Evolutionary conservation across 1,284 basidiomycete genomes (phyloP).

Genomic region (Salmacisia buchloeana): DNA sequence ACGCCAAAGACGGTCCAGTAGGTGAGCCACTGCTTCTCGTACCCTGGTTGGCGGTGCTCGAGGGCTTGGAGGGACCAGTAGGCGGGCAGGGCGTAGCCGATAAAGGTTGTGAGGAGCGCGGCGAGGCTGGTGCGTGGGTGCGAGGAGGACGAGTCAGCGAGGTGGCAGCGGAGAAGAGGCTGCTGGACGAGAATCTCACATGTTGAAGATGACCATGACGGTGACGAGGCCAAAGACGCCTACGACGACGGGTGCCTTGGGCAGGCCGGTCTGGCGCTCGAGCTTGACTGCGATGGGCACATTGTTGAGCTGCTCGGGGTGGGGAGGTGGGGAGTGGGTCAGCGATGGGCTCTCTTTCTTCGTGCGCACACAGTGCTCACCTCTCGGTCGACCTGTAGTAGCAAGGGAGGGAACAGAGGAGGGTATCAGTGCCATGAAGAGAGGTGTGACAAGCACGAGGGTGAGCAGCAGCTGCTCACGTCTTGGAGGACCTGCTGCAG

Average conservation of each 20-base stretch:
- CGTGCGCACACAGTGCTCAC: constrained; percentile 54
- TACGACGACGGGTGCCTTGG: constrained; percentile 87
- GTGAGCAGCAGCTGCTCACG: not conserved
- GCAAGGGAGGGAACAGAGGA: not conserved
- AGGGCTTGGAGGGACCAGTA: too few relatives aligned
- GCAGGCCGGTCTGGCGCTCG: constrained; percentile 83
- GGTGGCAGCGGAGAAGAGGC: constrained; percentile 3
- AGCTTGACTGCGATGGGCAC: constrained; percentile 64
- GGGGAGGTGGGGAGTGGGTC: constrained; percentile 4
- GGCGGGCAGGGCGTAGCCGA: constrained; percentile 48
- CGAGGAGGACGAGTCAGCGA: too few relatives aligned
- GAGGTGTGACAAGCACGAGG: not conserved
- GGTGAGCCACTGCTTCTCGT: constrained; percentile 41
- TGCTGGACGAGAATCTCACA: too few relatives aligned
- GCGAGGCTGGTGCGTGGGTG: too few relatives aligned
- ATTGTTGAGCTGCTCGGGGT: constrained; percentile 66
- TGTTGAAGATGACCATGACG: constrained; percentile 51
- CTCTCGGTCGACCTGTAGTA: constrained; percentile 83
- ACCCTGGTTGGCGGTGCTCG: too few relatives aligned
- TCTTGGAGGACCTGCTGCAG: not conserved
- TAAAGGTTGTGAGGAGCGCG: constrained; percentile 47
- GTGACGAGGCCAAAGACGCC: constrained; percentile 62
- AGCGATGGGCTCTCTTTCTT: not conserved
- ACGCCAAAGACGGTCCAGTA: constrained; percentile 51
- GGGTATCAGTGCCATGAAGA: not conserved